Evolutionary conservation across 1,139 yeast genomes (phyloP), one percentile per base, ranked within the genome.

Genomic region (Saccharomyces hybrid): DNA sequence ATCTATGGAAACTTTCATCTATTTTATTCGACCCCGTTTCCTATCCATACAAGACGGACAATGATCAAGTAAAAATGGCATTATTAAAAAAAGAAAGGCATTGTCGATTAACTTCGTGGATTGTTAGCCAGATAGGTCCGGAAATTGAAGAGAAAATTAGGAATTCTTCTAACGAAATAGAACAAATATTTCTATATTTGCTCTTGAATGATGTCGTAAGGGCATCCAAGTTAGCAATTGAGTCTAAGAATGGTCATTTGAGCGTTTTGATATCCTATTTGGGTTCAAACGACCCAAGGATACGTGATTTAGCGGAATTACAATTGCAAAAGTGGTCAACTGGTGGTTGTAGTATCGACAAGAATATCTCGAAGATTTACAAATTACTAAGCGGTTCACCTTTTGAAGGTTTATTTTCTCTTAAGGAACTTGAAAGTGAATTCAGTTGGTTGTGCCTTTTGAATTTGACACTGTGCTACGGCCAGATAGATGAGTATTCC

Each of bases 381-480:
- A 81, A 81, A 58, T 71, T 91, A 3, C 73, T 91, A 23, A 74
- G 86, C 1, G 95, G 96, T 3, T 73, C 77, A 2, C 70, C 74
- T 4, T 72, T 68, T 28, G 67, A 67, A 6, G 69, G 62, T n/a
- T 55, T 60, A 7, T 8, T 47, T 14, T 32, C 51, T 3, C 55
- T 73, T 5, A 25, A 46, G 2, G 69, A 73, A 28, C 70, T 80
- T 25, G 60, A 77, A 2, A 73, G 71, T 0, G 79, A 75, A 1
- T 74, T 87, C 41, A 79, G 86, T 14, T 89, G 97, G 96, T 75
- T 78, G 54, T 74, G 84, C 46, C 75, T 79, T 11, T 74, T 90
- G 34, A 83, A 84, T 0, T 61, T 87, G 53, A 68, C 75, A 31
- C 65, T 89, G 19, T 82, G 81, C 68, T 91, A 84, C 69, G 90